phyloP scores from a whole-genome alignment of 2,329 filamentous ascomycete species.

The Elsinoe necatrix region DNA sequence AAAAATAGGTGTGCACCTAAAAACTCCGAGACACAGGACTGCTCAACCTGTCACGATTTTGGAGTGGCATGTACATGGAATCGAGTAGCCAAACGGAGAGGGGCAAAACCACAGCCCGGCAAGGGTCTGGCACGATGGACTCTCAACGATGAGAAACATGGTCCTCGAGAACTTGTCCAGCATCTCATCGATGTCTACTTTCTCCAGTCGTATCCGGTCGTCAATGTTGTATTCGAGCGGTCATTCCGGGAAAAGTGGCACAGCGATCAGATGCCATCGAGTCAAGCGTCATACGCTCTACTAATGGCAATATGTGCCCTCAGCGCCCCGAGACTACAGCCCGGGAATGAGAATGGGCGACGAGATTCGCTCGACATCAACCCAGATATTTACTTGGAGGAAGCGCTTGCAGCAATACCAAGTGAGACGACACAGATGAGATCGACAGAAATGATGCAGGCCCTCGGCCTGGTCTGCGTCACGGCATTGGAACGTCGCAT shows the following conservation, averaged over 20 bases:
- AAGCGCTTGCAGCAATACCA: conserved; percentile 3
- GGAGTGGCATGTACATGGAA: conserved; percentile 10
- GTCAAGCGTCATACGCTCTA: background rate
- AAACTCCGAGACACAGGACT: background rate
- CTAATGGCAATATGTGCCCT: conserved; percentile 6
- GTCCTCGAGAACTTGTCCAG: background rate
- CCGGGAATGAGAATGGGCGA: background rate
- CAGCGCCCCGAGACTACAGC: background rate
- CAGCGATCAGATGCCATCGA: background rate
- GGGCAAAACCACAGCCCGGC: conserved; percentile 3
- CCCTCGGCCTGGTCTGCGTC: background rate
- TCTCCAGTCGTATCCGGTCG: background rate
- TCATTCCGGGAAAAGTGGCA: conserved; percentile 11
- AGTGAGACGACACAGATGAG: background rate
- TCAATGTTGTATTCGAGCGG: conserved; percentile 11
- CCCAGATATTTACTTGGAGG: conserved; percentile 1
- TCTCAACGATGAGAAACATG: conserved; percentile 10
- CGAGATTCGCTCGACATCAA: background rate
- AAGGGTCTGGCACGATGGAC: conserved; percentile 4
- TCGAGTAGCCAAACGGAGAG: conserved; percentile 6
- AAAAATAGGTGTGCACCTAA: background rate
- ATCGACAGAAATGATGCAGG: conserved; percentile 10
- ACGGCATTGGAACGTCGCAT: conserved; percentile 5
- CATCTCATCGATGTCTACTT: conserved; percentile 2
- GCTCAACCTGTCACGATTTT: background rate